Conservation (phyloP, 208 protist species). For the Crithidia expoeki region DNA sequence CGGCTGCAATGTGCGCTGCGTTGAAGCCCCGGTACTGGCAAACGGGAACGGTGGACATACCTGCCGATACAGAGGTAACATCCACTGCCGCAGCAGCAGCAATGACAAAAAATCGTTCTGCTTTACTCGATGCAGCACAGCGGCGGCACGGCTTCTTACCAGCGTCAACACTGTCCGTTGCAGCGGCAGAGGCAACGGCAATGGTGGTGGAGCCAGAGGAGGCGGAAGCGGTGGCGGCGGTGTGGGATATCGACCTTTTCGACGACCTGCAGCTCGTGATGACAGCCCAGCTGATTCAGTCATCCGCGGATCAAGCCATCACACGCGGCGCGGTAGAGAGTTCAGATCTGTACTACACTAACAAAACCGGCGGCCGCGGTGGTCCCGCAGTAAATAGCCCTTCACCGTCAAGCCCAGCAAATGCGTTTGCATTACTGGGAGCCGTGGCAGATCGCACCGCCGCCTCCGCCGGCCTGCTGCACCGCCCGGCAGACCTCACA, state of each 20-base stretch:
- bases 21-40: constrained; percentile 28
- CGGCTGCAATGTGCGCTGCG: constrained; percentile 9
- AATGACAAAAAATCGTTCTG: neutral
- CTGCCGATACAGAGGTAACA: neutral
- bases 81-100: neutral
- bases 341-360: neutral
- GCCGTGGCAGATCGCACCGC: neutral
- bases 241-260: constrained; percentile 56
- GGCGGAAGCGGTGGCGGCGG: neutral
- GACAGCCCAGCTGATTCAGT: constrained; percentile 16
- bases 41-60: neutral
- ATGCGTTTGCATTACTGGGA: neutral
- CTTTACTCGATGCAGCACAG: neutral
- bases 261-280: constrained; percentile 42
- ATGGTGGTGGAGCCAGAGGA: neutral
- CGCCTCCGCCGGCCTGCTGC: constrained; percentile 9
- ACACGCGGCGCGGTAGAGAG: constrained; percentile 20
- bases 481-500: constrained; percentile 9
- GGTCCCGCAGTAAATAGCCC: too few relatives aligned
- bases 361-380: neutral
- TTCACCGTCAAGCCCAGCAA: too few relatives aligned
- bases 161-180: neutral
- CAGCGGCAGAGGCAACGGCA: neutral
- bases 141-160: neutral
- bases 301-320: constrained; percentile 13